These are phyloP conservation scores for Sporobolomyces pararoseus DNA, from an alignment of 768 basidiomycete genomes.

Conservation along the genomic window DNA sequence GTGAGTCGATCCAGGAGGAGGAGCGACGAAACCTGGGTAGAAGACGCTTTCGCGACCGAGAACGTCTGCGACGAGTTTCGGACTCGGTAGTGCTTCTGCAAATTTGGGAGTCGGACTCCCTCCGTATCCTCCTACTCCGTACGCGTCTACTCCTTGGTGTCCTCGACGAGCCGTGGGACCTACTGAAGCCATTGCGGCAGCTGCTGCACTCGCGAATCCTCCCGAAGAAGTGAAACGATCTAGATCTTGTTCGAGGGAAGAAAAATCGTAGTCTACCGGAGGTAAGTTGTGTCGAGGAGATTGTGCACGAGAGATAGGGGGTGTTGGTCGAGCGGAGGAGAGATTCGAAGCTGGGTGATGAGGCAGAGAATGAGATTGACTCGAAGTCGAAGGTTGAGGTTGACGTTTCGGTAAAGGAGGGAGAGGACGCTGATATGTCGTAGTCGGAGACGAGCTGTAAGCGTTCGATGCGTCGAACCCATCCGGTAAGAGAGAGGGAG, in stretches of 20 bases:
- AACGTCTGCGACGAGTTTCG: slow-evolving; percentile 30
- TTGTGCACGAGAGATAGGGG: background rate
- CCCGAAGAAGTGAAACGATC: slow-evolving; percentile 35
- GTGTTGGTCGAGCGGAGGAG: background rate
- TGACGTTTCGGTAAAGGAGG: slow-evolving; percentile 22
- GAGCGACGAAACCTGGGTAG: background rate
- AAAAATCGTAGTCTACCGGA: slow-evolving; percentile 36
- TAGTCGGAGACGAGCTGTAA: background rate
- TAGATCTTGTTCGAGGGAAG: slow-evolving; percentile 41
- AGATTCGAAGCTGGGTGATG: background rate
- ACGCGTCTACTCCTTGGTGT: slow-evolving; percentile 13
- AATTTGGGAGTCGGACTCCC: slow-evolving; percentile 21
- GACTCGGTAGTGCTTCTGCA: slow-evolving; percentile 25
- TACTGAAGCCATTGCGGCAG: slow-evolving; percentile 39
- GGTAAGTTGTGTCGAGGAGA: slow-evolving; percentile 11
- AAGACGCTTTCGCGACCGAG: slow-evolving; percentile 29
- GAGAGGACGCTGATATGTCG: slow-evolving; percentile 26
- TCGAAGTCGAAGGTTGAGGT: background rate
- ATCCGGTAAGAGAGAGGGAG: slow-evolving; percentile 1
- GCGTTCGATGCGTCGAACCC: background rate
- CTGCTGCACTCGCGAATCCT: slow-evolving; percentile 39
- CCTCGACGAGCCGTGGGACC: background rate
- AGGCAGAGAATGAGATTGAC: background rate
- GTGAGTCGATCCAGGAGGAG: slow-evolving; percentile 3
- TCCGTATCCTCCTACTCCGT: slow-evolving; percentile 29